Evolutionary conservation across 2,329 filamentous ascomycete genomes (phyloP), one percentile per base, ranked within the genome.

Genomic region (Biscogniauxia sp.): DNA sequence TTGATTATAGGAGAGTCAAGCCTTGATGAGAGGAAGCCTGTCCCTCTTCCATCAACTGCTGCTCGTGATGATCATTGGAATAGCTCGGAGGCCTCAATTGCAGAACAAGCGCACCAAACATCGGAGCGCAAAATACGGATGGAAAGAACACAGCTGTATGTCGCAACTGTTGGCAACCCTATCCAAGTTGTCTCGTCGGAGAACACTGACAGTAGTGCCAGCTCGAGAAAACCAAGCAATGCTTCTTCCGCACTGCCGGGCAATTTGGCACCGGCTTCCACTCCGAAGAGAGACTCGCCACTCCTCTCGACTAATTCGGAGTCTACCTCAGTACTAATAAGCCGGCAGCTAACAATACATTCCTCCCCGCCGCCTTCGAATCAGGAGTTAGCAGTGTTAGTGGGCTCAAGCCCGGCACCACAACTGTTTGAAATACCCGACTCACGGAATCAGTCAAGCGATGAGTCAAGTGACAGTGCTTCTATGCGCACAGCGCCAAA

Each of bases 391-490:
- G 66, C 60, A 54, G 56, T 63, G 6, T 20, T 67, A 13, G 61
- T 68, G 56, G 67, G 65, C 52, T 70, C 66, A 9, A 70, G 68
- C 54, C 63, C 66, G 20, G 57, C 55, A 11, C 64, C 41, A 20
- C 54, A n/a, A 45, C 6, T 13, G 15, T 3, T 45, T 11, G 37
- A 32, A 32, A 5, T 26, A 41, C 54, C 17, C 19, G 9, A 9
- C 28, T 8, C n/a, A 23, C 32, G 23, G 55, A 60, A 15, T 20
- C 55, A n/a, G 23, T 41, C 6, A 53, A 32, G 17, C 19, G 9
- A 57, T 20, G 64, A 64, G 17, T 15, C 56, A 11, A 61, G 61
- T 49, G 58, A 57, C 15, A 57, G 59, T 7, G 64, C 61, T 54
- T 61, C 60, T 11, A 23, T 28, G 3, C 20, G 49, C 9, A 54